These are phyloP conservation scores for Lipomyces yamanashiensis DNA, from an alignment of 805 yeast species.

Conservation along the genomic window DNA sequence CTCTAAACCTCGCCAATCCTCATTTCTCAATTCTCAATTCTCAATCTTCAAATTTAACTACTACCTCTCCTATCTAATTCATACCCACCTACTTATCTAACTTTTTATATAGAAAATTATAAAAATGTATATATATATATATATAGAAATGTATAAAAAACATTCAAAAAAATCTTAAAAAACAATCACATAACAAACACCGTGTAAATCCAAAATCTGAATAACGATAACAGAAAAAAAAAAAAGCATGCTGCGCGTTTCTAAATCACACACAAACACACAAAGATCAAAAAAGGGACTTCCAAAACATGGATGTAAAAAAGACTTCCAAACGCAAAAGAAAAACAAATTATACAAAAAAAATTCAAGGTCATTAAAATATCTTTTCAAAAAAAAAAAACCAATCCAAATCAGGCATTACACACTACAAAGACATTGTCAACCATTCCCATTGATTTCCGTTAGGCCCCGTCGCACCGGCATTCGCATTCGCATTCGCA, in stretches of 20 bases:
- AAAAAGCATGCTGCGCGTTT: background rate
- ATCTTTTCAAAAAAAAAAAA: background rate
- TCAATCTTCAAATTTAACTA: too few species aligned
- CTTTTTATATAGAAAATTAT: too few species aligned
- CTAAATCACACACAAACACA: background rate
- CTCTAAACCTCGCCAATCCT: too few species aligned
- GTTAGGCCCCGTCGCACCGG: constrained; percentile 8
- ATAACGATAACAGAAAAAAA: background rate
- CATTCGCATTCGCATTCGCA: background rate
- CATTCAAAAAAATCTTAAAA: background rate
- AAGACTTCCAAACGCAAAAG: constrained; percentile 1
- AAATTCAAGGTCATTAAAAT: background rate
- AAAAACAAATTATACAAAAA: background rate
- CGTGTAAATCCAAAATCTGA: background rate
- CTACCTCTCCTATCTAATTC: too few species aligned
- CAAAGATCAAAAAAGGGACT: constrained; percentile 1
- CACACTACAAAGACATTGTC: constrained; percentile 42
- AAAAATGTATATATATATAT: background rate
- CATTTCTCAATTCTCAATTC: too few species aligned
- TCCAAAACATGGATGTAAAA: background rate
- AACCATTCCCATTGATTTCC: constrained; percentile 45
- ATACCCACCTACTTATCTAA: too few species aligned
- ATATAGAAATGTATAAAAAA: background rate
- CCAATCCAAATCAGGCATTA: background rate
- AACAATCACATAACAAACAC: background rate